Evolutionary conservation across 2,329 filamentous ascomycete species (phyloP).

Genomic region (Microsporum audouinii): DNA sequence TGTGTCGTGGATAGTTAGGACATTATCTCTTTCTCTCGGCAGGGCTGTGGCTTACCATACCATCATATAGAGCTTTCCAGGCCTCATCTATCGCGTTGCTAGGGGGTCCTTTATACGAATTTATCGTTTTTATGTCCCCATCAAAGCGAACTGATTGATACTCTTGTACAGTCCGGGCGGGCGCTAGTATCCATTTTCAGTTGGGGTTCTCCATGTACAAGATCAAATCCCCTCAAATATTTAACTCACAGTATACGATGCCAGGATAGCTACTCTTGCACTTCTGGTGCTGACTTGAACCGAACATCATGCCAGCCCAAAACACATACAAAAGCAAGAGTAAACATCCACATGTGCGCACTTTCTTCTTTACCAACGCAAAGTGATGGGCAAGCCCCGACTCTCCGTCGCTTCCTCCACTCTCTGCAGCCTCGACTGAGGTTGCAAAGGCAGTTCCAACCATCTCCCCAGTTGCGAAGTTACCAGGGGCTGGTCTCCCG

Average conservation of each 20-base stretch:
- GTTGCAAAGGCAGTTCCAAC: neutral
- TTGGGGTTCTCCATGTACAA: neutral
- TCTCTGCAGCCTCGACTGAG: neutral
- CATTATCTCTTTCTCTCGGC: neutral
- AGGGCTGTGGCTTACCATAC: constrained; percentile 8
- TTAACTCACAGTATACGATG: neutral
- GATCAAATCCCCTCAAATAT: neutral
- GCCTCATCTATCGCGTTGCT: constrained; percentile 6
- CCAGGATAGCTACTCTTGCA: neutral
- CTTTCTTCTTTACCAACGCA: neutral
- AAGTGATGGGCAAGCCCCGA: too few species aligned
- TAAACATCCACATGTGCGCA: neutral
- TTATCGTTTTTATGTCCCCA: constrained; percentile 5
- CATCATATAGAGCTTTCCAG: constrained; percentile 12
- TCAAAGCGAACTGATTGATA: constrained; percentile 10
- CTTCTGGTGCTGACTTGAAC: neutral
- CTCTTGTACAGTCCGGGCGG: constrained; percentile 3
- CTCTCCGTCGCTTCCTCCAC: neutral
- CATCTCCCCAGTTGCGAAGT: neutral
- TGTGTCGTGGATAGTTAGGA: neutral
- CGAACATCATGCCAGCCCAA: neutral
- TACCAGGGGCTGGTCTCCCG: neutral
- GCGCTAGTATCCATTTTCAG: constrained; percentile 4
- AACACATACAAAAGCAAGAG: neutral
- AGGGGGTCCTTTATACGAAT: constrained; percentile 10